Conservation (phyloP, 1,139 yeast species). For the Nadsonia commutata region DNA sequence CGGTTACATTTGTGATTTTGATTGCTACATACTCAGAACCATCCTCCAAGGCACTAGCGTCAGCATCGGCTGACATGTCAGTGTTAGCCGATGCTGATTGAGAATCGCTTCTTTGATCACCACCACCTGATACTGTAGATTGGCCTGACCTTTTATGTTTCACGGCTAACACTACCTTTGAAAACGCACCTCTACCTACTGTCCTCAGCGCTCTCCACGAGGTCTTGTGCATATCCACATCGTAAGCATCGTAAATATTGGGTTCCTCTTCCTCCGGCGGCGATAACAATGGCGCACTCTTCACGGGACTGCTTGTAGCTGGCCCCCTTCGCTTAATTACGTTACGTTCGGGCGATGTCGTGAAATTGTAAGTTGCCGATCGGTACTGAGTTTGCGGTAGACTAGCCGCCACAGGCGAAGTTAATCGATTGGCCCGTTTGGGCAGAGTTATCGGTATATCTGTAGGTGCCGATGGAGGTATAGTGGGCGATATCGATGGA, state of each 20-base stretch:
- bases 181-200: slow-evolving; percentile 28
- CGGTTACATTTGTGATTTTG: slow-evolving; percentile 20
- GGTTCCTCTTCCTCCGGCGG: neutral
- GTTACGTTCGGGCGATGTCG: neutral
- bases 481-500: neutral
- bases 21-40: slow-evolving; percentile 25
- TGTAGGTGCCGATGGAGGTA: neutral
- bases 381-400: neutral
- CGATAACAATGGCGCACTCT: neutral
- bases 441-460: no score
- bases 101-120: neutral
- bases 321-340: neutral
- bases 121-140: neutral
- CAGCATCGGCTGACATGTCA: neutral
- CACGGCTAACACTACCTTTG: slow-evolving; percentile 24
- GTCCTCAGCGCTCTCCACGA: slow-evolving; percentile 22
- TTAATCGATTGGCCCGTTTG: no score
- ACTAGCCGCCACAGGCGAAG: no score
- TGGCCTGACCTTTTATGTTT: slow-evolving; percentile 16
- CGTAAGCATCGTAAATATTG: slow-evolving; percentile 18
- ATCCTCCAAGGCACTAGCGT: slow-evolving; percentile 1
- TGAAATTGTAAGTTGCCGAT: neutral
- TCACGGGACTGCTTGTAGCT: neutral
- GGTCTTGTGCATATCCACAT: slow-evolving; percentile 13
- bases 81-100: neutral